Evolutionary conservation across 2,329 filamentous ascomycete species (phyloP).

Genomic region (Lecanosticta acicola): DNA sequence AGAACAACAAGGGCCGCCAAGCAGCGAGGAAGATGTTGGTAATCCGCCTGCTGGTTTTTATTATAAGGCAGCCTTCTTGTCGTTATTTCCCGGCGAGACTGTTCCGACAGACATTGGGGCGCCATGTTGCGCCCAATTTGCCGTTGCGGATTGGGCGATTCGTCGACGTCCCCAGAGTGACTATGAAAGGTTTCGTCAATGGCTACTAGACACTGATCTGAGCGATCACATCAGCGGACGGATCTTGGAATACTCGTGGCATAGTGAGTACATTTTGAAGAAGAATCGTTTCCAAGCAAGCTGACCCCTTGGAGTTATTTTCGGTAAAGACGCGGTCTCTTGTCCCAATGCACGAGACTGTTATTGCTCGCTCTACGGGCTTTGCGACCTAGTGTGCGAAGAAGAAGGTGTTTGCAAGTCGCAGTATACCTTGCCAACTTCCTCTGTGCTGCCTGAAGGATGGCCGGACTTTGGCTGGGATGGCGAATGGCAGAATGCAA

Average conservation of each 20-base stretch:
- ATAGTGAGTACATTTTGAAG: slow-evolving; percentile 40
- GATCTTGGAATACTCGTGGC: slow-evolving; percentile 55
- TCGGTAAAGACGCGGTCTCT: slow-evolving; percentile 30
- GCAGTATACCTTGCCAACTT: slow-evolving; percentile 56
- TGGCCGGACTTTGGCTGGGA: slow-evolving; percentile 58
- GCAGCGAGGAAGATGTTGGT: slow-evolving; percentile 17
- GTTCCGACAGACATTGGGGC: slow-evolving; percentile 45
- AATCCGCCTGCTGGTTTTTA: slow-evolving; percentile 39
- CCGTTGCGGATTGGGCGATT: slow-evolving; percentile 45
- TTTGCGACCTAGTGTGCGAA: slow-evolving; percentile 48
- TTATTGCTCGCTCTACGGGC: slow-evolving; percentile 62
- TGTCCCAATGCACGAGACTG: slow-evolving; percentile 58
- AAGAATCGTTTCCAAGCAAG: too few species aligned
- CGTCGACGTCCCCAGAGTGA: slow-evolving; percentile 42
- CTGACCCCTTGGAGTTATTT: slow-evolving; percentile 32
- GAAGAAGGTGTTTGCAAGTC: slow-evolving; percentile 47
- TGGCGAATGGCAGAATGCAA: slow-evolving; percentile 27
- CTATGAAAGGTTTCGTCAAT: slow-evolving; percentile 45
- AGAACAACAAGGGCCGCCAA: slow-evolving; percentile 27
- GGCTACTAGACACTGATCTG: slow-evolving; percentile 45
- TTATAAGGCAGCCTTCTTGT: slow-evolving; percentile 46
- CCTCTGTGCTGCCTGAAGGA: slow-evolving; percentile 52
- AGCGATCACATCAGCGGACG: slow-evolving; percentile 47
- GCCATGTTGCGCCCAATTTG: slow-evolving; percentile 53
- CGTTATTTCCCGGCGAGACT: slow-evolving; percentile 41